Conservation (phyloP, 441 rosid genomes). For the Kokia cookei region DNA sequence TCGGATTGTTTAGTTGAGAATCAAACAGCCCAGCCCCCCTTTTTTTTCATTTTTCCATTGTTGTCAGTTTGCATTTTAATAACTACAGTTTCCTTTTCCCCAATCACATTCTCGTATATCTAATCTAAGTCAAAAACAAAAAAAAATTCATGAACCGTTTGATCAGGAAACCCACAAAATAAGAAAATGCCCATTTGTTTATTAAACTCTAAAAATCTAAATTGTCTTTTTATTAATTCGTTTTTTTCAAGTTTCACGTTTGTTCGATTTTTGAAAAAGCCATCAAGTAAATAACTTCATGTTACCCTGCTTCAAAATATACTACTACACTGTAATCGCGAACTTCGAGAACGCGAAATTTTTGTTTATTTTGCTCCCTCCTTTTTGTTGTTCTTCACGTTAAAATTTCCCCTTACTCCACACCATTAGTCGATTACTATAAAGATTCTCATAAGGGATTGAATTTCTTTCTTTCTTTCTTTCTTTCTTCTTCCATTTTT, state of each 20-base stretch:
- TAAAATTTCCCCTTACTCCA: not conserved
- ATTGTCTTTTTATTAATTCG: not conserved
- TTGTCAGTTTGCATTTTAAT: conserved; percentile 28
- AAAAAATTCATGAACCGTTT: conserved; percentile 8
- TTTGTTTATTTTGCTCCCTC: not conserved
- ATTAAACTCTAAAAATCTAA: not conserved
- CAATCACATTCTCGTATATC: conserved; percentile 11
- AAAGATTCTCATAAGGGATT: conserved; percentile 11
- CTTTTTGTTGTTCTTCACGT: conserved; percentile 10
- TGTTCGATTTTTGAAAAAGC: conserved; percentile 4
- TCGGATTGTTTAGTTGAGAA: conserved; percentile 20
- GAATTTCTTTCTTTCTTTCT: not conserved
- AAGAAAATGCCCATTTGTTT: not conserved
- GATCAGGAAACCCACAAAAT: conserved; percentile 12
- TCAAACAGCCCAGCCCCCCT: conserved; percentile 14
- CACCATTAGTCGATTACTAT: not conserved
- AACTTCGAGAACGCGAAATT: not conserved
- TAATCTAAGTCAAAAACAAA: conserved; percentile 30
- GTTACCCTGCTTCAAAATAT: conserved; percentile 14
- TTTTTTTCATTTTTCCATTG: not conserved
- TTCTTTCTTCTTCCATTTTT: not conserved
- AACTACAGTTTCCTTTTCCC: conserved; percentile 26
- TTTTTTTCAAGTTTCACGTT: not conserved
- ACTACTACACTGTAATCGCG: not conserved
- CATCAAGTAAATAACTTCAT: conserved; percentile 9